These are phyloP conservation scores for Vicia villosa DNA, from an alignment of 306 rosid genomes.

Conservation along the genomic window DNA sequence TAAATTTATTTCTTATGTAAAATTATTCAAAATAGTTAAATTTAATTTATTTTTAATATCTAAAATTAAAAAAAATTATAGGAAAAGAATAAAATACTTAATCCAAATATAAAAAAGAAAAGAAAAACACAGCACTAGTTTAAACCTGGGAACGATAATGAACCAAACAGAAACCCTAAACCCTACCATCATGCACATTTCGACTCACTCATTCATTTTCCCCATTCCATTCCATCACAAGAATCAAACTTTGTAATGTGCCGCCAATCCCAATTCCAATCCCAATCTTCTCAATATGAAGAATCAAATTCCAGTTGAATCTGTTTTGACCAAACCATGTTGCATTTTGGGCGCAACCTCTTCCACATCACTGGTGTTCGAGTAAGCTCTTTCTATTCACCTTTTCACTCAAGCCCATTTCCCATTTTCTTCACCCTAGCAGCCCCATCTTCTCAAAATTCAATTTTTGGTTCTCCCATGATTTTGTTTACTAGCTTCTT, in stretches of 20 bases:
- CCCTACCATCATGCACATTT: slow-evolving; percentile 31
- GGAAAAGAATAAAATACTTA: too few species aligned
- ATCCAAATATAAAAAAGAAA: background rate
- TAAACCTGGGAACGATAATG: background rate
- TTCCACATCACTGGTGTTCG: slow-evolving; percentile 52
- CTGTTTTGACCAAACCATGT: slow-evolving; percentile 45
- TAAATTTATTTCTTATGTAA: too few species aligned
- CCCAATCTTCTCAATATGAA: slow-evolving; percentile 20
- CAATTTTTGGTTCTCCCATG: slow-evolving; percentile 48
- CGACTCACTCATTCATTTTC: background rate
- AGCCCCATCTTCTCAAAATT: slow-evolving; percentile 35
- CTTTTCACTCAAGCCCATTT: slow-evolving; percentile 36
- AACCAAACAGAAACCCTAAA: slow-evolving; percentile 12
- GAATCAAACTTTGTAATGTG: slow-evolving; percentile 26
- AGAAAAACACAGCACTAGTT: background rate
- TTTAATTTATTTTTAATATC: too few species aligned
- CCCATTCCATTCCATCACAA: slow-evolving; percentile 2
- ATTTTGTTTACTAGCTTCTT: slow-evolving; percentile 62
- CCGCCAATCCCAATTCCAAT: slow-evolving; percentile 3
- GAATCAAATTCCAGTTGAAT: slow-evolving; percentile 23
- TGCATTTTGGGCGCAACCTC: slow-evolving; percentile 63
- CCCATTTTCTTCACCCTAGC: slow-evolving; percentile 33
- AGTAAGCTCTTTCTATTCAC: slow-evolving; percentile 64
- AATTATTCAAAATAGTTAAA: too few species aligned
- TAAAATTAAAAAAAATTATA: too few species aligned